phyloP scores from a whole-genome alignment of 1,139 yeast genomes.

The Geotrichum europaeum region DNA sequence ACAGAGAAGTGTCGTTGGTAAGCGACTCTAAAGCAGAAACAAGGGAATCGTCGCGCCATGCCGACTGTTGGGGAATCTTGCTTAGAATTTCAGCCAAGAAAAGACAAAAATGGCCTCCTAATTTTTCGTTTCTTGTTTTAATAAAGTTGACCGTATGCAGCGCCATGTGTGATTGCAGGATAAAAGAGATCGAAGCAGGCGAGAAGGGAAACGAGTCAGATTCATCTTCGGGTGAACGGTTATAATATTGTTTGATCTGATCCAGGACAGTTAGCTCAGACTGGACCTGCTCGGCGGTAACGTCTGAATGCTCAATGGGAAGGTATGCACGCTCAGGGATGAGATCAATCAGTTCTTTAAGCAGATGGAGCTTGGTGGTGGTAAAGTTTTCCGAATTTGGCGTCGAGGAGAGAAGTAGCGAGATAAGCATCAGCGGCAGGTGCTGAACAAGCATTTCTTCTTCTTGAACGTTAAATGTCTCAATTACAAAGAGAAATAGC shows the following conservation, averaged over 20 bases:
- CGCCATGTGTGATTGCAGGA: constrained; percentile 39
- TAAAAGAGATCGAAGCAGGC: constrained; percentile 41
- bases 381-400: constrained; percentile 6
- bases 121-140: constrained; percentile 17
- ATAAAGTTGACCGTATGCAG: constrained; percentile 35
- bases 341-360: constrained; percentile 40
- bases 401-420: constrained; percentile 33
- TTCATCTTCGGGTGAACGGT: constrained; percentile 27
- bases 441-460: constrained; percentile 80
- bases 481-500: constrained; percentile 53
- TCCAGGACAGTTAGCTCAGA: constrained; percentile 26
- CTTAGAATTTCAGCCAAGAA: constrained; percentile 43
- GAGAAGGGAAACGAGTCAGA: constrained; percentile 39
- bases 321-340: constrained; percentile 57
- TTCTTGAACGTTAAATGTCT: constrained; percentile 67
- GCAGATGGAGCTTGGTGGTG: constrained; percentile 35
- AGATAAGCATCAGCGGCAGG: constrained; percentile 61
- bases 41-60: constrained; percentile 34
- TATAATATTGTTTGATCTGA: constrained; percentile 35
- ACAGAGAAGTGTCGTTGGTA: constrained; percentile 10
- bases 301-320: constrained; percentile 41
- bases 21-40: constrained; percentile 31
- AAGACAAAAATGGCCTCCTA: constrained; percentile 34
- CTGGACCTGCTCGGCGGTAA: constrained; percentile 20
- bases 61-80: constrained; percentile 41